These are phyloP conservation scores for Pyrenophora graminea DNA, from an alignment of 2,329 filamentous ascomycete genomes.

Conservation along the genomic window DNA sequence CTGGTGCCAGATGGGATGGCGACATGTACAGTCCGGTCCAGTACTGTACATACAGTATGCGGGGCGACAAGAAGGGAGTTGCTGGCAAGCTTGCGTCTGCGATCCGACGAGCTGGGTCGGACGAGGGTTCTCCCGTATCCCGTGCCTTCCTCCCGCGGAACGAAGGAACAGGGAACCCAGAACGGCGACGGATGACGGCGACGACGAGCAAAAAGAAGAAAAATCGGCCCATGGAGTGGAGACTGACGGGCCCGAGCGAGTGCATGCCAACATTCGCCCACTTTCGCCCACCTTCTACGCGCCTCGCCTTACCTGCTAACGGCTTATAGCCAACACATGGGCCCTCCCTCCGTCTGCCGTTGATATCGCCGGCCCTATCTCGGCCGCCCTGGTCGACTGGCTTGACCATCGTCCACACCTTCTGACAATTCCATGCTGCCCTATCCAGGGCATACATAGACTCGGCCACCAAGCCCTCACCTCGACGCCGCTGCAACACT, in stretches of 20 bases:
- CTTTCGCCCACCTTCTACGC: background rate
- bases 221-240: too few relatives aligned
- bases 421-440: background rate
- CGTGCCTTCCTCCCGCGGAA: slow-evolving; percentile 8
- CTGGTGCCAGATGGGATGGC: background rate
- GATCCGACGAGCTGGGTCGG: slow-evolving; percentile 16
- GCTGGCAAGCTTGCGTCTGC: background rate
- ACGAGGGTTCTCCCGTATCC: slow-evolving; percentile 19
- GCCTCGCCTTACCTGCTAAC: slow-evolving; percentile 13
- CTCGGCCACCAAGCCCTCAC: background rate
- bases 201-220: background rate
- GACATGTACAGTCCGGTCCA: too few relatives aligned
- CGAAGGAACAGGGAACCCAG: slow-evolving; percentile 1
- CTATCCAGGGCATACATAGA: too few relatives aligned
- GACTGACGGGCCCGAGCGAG: too few relatives aligned
- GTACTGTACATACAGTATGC: background rate
- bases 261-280: too few relatives aligned
- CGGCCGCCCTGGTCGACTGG: background rate
- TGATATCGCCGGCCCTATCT: slow-evolving; percentile 13
- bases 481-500: background rate
- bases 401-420: background rate
- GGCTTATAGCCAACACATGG: background rate
- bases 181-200: background rate
- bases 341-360: background rate
- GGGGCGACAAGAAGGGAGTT: background rate